Conservation (phyloP, 331 rosid genomes). For the Malus hybrid region DNA sequence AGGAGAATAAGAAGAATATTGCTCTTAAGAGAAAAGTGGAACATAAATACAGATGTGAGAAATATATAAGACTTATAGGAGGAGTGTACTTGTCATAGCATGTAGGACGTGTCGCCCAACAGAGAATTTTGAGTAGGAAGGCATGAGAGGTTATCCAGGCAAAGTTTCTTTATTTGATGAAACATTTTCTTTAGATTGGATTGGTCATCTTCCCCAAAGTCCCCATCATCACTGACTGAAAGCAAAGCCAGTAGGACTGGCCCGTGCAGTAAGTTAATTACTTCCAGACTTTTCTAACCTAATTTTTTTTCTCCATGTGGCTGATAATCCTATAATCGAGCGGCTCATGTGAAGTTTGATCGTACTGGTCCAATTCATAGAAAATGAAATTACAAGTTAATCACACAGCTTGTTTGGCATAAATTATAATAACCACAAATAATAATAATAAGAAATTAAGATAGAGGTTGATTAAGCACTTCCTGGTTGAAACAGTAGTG, state of each 20-base stretch:
- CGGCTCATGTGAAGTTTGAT: background rate
- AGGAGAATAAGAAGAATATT: too few relatives aligned
- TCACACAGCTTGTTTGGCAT: background rate
- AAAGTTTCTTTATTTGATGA: constrained; percentile 7
- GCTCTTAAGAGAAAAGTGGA: too few relatives aligned
- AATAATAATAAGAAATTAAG: too few relatives aligned
- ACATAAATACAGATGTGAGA: too few relatives aligned
- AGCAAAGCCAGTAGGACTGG: constrained; percentile 7
- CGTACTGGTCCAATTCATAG: constrained; percentile 1
- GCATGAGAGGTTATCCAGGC: background rate
- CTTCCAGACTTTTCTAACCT: constrained; percentile 35
- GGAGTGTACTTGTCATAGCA: background rate
- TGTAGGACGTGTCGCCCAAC: background rate
- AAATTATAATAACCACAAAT: background rate
- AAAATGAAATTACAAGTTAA: background rate
- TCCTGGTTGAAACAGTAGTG: background rate
- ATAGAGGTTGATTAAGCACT: background rate
- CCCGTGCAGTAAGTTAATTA: background rate
- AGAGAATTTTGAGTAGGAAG: background rate
- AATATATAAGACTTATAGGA: too few relatives aligned
- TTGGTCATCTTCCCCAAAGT: background rate
- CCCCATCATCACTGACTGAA: background rate
- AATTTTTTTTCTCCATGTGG: background rate
- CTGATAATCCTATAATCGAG: background rate
- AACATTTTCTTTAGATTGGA: background rate